Conservation (phyloP, 1,139 yeast genomes). For the Pichia sp. region DNA sequence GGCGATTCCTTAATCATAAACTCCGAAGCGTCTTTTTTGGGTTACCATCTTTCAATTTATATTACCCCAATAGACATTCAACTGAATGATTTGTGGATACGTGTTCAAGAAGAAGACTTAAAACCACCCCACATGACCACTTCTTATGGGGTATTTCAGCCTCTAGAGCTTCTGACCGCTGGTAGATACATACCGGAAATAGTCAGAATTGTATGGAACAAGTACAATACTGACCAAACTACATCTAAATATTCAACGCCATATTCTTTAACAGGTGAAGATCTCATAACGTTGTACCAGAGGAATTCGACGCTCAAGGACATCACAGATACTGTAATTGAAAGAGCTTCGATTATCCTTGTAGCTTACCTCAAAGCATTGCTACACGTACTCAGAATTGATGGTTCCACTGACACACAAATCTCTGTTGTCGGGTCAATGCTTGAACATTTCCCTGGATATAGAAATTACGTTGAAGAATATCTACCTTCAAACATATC, state of each 20-base stretch:
- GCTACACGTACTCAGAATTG: constrained; percentile 1
- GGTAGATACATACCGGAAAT: constrained; percentile 54
- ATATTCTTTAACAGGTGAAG: constrained; percentile 7
- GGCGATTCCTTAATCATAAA: constrained; percentile 22
- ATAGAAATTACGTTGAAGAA: constrained; percentile 7
- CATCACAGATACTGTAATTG: constrained; percentile 19
- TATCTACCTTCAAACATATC: neutral
- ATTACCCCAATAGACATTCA: constrained; percentile 3
- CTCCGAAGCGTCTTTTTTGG: constrained; percentile 30
- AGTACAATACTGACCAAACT: constrained; percentile 20
- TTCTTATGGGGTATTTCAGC: constrained; percentile 38
- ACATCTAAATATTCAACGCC: constrained; percentile 11
- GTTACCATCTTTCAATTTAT: constrained; percentile 13
- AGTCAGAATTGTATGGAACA: constrained; percentile 35
- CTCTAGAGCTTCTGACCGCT: constrained; percentile 46
- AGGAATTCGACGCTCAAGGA: constrained; percentile 2
- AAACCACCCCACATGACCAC: constrained; percentile 10
- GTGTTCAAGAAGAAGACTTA: constrained; percentile 4
- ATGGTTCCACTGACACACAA: neutral
- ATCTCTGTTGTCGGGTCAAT: constrained; percentile 14
- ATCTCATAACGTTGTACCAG: constrained; percentile 4
- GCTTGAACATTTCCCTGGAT: constrained; percentile 11
- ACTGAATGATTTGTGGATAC: constrained; percentile 12
- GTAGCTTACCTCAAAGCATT: constrained; percentile 20
- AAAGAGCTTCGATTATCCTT: constrained; percentile 25